These are phyloP conservation scores for Verticillium albo-atrum DNA, from an alignment of 2,329 filamentous ascomycete species.

Conservation along the genomic window DNA sequence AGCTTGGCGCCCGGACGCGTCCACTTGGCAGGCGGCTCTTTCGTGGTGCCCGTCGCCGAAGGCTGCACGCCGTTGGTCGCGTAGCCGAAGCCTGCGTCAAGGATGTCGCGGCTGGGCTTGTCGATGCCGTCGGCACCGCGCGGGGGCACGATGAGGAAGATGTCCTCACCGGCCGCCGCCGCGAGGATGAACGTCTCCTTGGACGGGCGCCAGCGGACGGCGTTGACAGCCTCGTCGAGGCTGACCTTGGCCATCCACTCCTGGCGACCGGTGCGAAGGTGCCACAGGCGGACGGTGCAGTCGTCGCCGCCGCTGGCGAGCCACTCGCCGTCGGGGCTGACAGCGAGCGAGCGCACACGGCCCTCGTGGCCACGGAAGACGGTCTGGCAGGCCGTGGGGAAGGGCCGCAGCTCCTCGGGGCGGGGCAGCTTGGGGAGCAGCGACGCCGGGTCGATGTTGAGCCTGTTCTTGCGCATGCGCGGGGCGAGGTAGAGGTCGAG, in stretches of 20 bases:
- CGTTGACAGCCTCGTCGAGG: slow-evolving; percentile 74
- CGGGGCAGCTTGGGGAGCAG: slow-evolving; percentile 89
- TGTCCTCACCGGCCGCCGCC: slow-evolving; percentile 76
- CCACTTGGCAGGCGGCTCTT: slow-evolving; percentile 79
- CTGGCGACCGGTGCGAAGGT: slow-evolving; percentile 78
- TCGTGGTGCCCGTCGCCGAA: slow-evolving; percentile 54
- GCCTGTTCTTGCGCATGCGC: slow-evolving; percentile 82
- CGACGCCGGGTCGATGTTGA: slow-evolving; percentile 94
- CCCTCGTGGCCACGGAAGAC: slow-evolving; percentile 87
- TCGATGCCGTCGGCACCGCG: slow-evolving; percentile 70
- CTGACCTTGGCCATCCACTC: slow-evolving; percentile 80
- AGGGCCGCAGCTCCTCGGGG: slow-evolving; percentile 89
- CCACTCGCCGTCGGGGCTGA: slow-evolving; percentile 82
- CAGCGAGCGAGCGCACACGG: slow-evolving; percentile 75
- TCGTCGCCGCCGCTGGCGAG: slow-evolving; percentile 93
- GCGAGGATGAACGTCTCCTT: slow-evolving; percentile 78
- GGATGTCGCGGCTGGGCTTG: slow-evolving; percentile 65
- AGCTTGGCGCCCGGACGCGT: slow-evolving; percentile 69
- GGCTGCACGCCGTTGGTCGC: slow-evolving; percentile 64
- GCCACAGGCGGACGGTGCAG: slow-evolving; percentile 87
- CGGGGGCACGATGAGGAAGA: slow-evolving; percentile 79
- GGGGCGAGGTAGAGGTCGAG: slow-evolving; percentile 94
- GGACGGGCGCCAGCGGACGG: slow-evolving; percentile 84
- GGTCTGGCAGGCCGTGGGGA: slow-evolving; percentile 85
- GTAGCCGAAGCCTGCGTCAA: slow-evolving; percentile 92